Conservation (phyloP, 306 rosid species). For the Sindora glabra region DNA sequence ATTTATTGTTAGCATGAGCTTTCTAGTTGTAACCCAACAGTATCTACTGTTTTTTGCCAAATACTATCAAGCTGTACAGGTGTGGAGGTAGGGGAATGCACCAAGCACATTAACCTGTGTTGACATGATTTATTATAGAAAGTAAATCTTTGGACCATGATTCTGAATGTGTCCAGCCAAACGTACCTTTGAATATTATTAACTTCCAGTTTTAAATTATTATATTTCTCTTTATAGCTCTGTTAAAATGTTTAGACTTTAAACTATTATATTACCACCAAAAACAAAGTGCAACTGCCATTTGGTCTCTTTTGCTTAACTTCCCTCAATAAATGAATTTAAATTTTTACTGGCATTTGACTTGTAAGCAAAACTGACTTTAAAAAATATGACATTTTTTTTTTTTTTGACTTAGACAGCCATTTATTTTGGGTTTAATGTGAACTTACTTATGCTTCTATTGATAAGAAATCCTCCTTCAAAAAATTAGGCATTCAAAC, state of each 20-base stretch:
- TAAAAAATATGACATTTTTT: neutral
- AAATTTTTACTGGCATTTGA: neutral
- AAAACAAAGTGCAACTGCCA: neutral
- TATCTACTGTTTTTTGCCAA: neutral
- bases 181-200: neutral
- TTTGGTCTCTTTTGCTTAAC: neutral
- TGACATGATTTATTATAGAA: neutral
- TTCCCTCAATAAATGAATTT: neutral
- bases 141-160: neutral
- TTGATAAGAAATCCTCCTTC: slow-evolving; percentile 2
- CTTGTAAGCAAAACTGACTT: neutral
- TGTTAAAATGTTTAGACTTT: neutral
- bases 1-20: neutral
- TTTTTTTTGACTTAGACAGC: neutral
- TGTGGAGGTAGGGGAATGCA: neutral
- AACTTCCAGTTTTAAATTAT: neutral
- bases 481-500: neutral
- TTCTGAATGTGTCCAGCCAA: neutral
- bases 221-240: neutral
- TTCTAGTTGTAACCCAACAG: neutral
- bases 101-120: neutral
- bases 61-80: neutral
- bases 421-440: neutral
- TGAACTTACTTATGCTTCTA: neutral
- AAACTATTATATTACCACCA: neutral